Percentiles rank a stretch among this genome's conserved stretches.
These are phyloP conservation scores for Xerocomellus chrysenteron DNA, from an alignment of 768 basidiomycete genomes.

Conservation along the genomic window DNA sequence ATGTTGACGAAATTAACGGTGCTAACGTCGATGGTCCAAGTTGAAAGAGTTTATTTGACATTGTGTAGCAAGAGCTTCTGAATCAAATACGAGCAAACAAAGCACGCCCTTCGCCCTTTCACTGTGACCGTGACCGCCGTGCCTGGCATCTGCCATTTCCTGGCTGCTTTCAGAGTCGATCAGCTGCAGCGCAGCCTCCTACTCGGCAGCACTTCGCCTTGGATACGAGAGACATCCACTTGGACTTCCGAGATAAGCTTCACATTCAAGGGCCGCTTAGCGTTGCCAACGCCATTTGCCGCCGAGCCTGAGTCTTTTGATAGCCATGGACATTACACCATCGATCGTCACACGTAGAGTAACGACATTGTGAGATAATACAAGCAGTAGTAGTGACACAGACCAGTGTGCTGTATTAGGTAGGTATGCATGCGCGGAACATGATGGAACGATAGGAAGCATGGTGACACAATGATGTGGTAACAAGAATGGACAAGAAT, in stretches of 20 bases:
- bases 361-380: conserved; percentile 16
- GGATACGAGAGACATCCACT: conserved; percentile 10
- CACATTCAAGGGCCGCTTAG: conserved; percentile 6
- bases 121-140: background rate
- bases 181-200: background rate
- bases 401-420: conserved; percentile 14
- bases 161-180: background rate
- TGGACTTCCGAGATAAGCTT: conserved; percentile 11
- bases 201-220: background rate
- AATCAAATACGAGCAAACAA: conserved; percentile 29
- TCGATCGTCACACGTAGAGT: conserved; percentile 16
- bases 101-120: conserved; percentile 1
- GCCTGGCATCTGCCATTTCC: background rate
- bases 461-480: conserved; percentile 19
- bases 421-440: conserved; percentile 22
- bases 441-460: conserved; percentile 20
- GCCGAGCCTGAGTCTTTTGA: background rate
- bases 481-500: conserved; percentile 21
- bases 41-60: conserved; percentile 28
- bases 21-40: conserved; percentile 4
- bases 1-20: conserved; percentile 44
- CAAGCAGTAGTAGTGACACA: conserved; percentile 11
- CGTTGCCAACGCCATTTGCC: background rate
- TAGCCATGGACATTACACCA: conserved; percentile 9
- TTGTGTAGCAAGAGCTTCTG: conserved; percentile 26